phyloP scores from a whole-genome alignment of 2,329 filamentous ascomycete genomes.

The Paramyrothecium sp. region DNA sequence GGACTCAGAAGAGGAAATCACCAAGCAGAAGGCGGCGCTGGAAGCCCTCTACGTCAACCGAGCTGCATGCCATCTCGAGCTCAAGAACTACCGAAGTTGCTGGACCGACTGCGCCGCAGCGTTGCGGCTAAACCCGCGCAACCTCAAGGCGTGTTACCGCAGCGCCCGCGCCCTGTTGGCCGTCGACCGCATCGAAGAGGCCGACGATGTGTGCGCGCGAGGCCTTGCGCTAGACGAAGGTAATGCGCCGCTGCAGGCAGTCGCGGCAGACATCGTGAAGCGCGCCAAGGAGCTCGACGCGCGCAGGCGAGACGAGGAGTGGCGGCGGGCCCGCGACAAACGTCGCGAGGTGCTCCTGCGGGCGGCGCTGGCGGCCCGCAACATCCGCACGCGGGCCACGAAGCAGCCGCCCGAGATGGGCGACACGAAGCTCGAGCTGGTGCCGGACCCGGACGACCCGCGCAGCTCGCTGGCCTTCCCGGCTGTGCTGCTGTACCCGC shows the following conservation, averaged over 20 bases:
- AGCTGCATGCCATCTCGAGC: slow-evolving; percentile 83
- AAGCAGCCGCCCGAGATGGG: slow-evolving; percentile 80
- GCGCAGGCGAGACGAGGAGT: slow-evolving; percentile 53
- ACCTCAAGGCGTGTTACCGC: slow-evolving; percentile 74
- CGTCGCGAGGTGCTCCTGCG: slow-evolving; percentile 60
- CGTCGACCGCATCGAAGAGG: slow-evolving; percentile 76
- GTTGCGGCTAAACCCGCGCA: slow-evolving; percentile 73
- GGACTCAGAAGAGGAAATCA: slow-evolving; percentile 53
- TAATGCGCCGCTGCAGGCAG: slow-evolving; percentile 64
- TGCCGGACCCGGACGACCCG: slow-evolving; percentile 71
- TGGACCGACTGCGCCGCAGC: slow-evolving; percentile 81
- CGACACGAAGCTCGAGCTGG: slow-evolving; percentile 71
- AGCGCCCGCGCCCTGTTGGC: slow-evolving; percentile 75
- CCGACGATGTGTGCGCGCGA: slow-evolving; percentile 72
- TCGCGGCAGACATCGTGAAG: slow-evolving; percentile 62
- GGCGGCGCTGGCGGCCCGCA: slow-evolving; percentile 66
- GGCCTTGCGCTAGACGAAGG: slow-evolving; percentile 70
- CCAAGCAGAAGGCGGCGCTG: slow-evolving; percentile 61
- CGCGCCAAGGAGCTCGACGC: slow-evolving; percentile 55
- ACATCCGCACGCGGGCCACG: slow-evolving; percentile 67
- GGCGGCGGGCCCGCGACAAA: slow-evolving; percentile 52
- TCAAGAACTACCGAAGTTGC: slow-evolving; percentile 85
- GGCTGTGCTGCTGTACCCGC: slow-evolving; percentile 80
- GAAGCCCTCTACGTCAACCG: slow-evolving; percentile 84
- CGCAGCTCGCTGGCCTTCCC: slow-evolving; percentile 74